Percentiles rank a stretch among this genome's conserved stretches.
These are phyloP conservation scores for Lentinula detonsa DNA, from an alignment of 768 basidiomycete genomes.

Conservation along the genomic window DNA sequence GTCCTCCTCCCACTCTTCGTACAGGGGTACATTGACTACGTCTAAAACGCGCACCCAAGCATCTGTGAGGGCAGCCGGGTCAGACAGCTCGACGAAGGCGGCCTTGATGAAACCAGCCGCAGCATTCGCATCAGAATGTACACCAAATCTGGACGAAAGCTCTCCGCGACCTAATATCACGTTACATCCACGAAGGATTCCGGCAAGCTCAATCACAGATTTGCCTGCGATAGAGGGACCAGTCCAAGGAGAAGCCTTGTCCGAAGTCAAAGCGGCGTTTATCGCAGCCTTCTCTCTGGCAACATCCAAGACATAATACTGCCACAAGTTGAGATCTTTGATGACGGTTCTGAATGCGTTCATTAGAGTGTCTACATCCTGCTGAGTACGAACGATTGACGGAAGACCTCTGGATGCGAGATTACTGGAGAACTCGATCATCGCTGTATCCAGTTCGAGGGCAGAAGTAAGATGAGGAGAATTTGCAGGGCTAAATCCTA, in stretches of 20 bases:
- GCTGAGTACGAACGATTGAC: constrained; percentile 51
- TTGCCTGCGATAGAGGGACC: constrained; percentile 56
- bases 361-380: constrained; percentile 67
- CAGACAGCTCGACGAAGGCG: constrained; percentile 46
- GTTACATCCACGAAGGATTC: constrained; percentile 47
- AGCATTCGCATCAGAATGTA: constrained; percentile 50
- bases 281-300: constrained; percentile 56
- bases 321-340: constrained; percentile 74
- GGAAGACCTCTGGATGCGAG: constrained; percentile 69
- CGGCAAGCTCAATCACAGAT: constrained; percentile 58
- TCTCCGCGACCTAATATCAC: constrained; percentile 55
- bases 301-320: constrained; percentile 88
- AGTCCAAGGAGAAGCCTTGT: constrained; percentile 48
- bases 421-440: constrained; percentile 72
- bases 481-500: constrained; percentile 88
- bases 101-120: constrained; percentile 76
- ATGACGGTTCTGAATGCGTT: constrained; percentile 55
- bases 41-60: constrained; percentile 78
- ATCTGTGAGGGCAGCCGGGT: constrained; percentile 51
- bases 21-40: constrained; percentile 83
- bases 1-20: constrained; percentile 84
- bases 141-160: constrained; percentile 63
- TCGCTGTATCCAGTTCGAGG: constrained; percentile 82
- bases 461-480: constrained; percentile 92
- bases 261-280: constrained; percentile 43